Evolutionary conservation across 495 filamentous ascomycete species (phyloP).

Genomic region (Beverwykella pulmonaria): DNA sequence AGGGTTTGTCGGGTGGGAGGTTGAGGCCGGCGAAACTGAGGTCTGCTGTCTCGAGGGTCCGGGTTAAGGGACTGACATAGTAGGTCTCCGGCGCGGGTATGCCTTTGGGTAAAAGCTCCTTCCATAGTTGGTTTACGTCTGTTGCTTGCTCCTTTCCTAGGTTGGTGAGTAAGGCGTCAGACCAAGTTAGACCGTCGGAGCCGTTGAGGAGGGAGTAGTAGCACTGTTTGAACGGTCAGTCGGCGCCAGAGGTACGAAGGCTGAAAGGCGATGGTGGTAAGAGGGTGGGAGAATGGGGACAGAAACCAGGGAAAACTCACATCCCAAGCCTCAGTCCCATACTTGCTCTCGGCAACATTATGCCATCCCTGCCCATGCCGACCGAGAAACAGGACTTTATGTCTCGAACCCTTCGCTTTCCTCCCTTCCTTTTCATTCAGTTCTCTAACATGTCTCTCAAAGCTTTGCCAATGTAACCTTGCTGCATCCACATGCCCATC

Average conservation of each 20-base stretch:
- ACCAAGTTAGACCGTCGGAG: slow-evolving; percentile 40
- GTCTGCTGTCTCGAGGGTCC: slow-evolving; percentile 44
- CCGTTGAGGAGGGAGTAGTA: slow-evolving; percentile 46
- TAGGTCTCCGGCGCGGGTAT: slow-evolving; percentile 42
- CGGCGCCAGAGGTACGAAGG: not conserved
- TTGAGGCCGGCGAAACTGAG: slow-evolving; percentile 35
- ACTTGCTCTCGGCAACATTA: slow-evolving; percentile 46
- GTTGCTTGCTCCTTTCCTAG: slow-evolving; percentile 39
- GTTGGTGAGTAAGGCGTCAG: slow-evolving; percentile 42
- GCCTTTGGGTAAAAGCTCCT: slow-evolving; percentile 28
- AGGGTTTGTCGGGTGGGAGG: slow-evolving; percentile 25
- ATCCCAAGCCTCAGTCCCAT: slow-evolving; percentile 47
- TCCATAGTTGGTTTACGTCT: slow-evolving; percentile 35
- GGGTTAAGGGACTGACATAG: slow-evolving; percentile 41
- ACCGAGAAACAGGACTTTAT: slow-evolving; percentile 45
- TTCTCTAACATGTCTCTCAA: slow-evolving; percentile 30
- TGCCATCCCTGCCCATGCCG: slow-evolving; percentile 48
- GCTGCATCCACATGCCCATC: not conserved
- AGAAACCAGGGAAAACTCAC: slow-evolving; percentile 23
- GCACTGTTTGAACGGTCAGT: slow-evolving; percentile 12
- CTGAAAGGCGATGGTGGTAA: not conserved
- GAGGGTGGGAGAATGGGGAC: not conserved
- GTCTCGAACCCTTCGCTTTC: slow-evolving; percentile 17
- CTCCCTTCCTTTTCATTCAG: slow-evolving; percentile 25
- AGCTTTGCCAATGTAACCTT: slow-evolving; percentile 42